Conservation (phyloP, 768 basidiomycete species). For the Rhizopogon rudus region DNA sequence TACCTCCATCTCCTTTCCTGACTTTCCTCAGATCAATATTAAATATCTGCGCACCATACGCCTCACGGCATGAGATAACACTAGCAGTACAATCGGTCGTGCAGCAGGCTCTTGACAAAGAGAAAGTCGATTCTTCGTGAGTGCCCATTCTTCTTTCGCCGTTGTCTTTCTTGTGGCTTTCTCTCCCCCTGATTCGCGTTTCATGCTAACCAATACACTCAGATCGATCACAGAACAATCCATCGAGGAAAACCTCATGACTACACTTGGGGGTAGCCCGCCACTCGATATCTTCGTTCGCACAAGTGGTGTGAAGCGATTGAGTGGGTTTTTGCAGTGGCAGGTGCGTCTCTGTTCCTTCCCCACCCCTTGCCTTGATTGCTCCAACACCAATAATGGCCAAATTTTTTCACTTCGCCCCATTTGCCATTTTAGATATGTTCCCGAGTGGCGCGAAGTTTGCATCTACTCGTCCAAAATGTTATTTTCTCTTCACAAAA, state of each 20-base stretch:
- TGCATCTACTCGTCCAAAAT: background rate
- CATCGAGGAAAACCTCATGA: conserved; percentile 56
- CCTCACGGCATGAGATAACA: conserved; percentile 88
- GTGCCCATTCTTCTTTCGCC: background rate
- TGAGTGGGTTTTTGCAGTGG: conserved; percentile 93
- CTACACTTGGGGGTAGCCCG: conserved; percentile 58
- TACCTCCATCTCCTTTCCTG: background rate
- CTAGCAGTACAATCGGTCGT: conserved; percentile 52
- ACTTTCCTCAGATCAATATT: conserved; percentile 62
- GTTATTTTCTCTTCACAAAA: background rate
- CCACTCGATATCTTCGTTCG: conserved; percentile 88
- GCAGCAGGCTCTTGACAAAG: conserved; percentile 27
- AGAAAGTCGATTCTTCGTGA: conserved; percentile 24
- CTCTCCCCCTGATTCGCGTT: background rate
- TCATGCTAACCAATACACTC: background rate
- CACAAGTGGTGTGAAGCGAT: conserved; percentile 83
- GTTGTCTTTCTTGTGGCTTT: background rate
- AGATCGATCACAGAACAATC: background rate
- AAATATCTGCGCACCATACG: conserved; percentile 91
- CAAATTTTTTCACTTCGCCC: conserved; percentile 19
- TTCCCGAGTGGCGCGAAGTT: conserved; percentile 19
- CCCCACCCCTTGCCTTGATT: background rate
- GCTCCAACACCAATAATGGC: background rate
- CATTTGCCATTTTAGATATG: conserved; percentile 33
- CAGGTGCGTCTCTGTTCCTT: conserved; percentile 56